Evolutionary conservation across 306 rosid genomes (phyloP).

Genomic region (Cajanus cajan): DNA sequence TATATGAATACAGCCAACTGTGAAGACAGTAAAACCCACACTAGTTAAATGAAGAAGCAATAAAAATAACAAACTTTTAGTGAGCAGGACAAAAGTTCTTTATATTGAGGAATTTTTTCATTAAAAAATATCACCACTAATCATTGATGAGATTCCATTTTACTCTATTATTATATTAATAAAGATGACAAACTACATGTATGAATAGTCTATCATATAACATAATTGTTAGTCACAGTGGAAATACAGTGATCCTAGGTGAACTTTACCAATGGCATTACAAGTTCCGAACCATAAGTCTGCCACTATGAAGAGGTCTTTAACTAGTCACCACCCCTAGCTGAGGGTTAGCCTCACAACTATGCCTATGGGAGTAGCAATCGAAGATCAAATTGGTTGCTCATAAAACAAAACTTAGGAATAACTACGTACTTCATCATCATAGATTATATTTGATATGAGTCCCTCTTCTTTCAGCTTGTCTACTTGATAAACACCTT

Average conservation of each 20-base stretch:
- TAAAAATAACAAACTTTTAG: background rate
- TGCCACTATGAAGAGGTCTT: background rate
- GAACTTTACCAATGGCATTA: background rate
- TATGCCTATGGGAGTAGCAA: background rate
- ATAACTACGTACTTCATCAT: constrained; percentile 76
- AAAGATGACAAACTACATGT: constrained; percentile 5
- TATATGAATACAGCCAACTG: background rate
- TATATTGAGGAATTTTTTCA: background rate
- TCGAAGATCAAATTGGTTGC: background rate
- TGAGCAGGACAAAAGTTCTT: background rate
- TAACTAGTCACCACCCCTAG: background rate
- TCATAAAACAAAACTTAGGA: background rate
- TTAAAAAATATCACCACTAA: background rate
- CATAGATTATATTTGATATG: constrained; percentile 72
- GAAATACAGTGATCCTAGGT: background rate
- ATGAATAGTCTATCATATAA: background rate
- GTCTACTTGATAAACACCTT: constrained; percentile 82
- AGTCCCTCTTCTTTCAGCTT: constrained; percentile 87
- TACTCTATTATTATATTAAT: background rate
- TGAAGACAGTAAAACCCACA: background rate
- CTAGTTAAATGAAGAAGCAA: constrained; percentile 12
- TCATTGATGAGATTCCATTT: background rate
- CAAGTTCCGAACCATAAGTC: background rate
- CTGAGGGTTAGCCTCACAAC: background rate
- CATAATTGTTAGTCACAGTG: background rate